phyloP scores from a whole-genome alignment of 805 yeast genomes.

The Wickerhamomyces bovis region DNA sequence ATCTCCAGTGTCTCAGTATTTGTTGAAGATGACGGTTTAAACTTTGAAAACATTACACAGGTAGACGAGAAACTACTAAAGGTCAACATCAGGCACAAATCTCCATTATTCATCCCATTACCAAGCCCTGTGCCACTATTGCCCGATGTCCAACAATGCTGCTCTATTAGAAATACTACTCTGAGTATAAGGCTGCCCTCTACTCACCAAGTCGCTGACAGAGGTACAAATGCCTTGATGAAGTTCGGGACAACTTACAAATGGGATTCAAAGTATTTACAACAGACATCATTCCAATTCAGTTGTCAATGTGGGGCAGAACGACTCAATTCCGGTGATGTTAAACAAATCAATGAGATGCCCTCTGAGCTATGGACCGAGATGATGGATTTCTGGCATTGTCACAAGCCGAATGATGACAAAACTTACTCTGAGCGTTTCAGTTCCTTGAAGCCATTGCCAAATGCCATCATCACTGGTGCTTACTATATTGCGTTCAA shows the following conservation, averaged over 20 bases:
- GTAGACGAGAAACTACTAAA: conserved; percentile 3
- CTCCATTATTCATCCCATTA: conserved; percentile 5
- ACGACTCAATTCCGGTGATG: conserved; percentile 27
- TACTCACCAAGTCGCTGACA: not conserved
- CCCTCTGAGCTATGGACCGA: conserved; percentile 95
- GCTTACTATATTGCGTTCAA: conserved; percentile 40
- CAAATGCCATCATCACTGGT: conserved; percentile 45
- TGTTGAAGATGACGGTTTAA: not conserved
- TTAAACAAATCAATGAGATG: conserved; percentile 46
- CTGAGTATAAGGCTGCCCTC: conserved; percentile 13
- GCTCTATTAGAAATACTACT: not conserved
- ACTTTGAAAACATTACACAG: not conserved
- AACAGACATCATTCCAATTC: conserved; percentile 25
- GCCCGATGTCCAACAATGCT: conserved; percentile 1
- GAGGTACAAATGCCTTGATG: conserved; percentile 22
- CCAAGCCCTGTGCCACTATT: conserved; percentile 2
- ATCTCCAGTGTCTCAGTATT: conserved; percentile 2
- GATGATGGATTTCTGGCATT: conserved; percentile 96
- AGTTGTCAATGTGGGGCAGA: conserved; percentile 29
- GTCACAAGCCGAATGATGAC: conserved; percentile 64
- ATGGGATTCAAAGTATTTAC: conserved; percentile 41
- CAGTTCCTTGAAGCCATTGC: conserved; percentile 39
- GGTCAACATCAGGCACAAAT: not conserved
- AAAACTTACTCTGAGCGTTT: conserved; percentile 24
- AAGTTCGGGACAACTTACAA: conserved; percentile 17